Percentiles rank a stretch among this genome's conserved stretches.
These are phyloP conservation scores for Stentor coeruleus DNA, from an alignment of 73 alveolate genomes.

Conservation along the genomic window DNA sequence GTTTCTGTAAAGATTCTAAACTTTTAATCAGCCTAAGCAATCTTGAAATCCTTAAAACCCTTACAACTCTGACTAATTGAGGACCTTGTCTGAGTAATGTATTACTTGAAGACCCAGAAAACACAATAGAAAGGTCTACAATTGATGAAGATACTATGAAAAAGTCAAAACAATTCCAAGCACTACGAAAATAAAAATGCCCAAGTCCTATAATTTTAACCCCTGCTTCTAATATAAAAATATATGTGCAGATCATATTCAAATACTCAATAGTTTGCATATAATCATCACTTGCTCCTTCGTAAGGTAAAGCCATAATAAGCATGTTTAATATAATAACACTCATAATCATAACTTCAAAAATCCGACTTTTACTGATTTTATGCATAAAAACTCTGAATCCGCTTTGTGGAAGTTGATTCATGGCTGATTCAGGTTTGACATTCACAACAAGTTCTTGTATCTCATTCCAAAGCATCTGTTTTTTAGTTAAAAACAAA, in stretches of 20 bases:
- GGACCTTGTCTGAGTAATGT: constrained; percentile 52
- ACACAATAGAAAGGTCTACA: constrained; percentile 60
- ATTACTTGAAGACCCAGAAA: constrained; percentile 57
- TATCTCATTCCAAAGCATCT: constrained; percentile 59
- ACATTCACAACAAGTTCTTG: constrained; percentile 51
- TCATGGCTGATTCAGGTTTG: not conserved
- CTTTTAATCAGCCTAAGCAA: constrained; percentile 80
- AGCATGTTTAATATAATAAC: constrained; percentile 84
- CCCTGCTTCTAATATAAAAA: constrained; percentile 69
- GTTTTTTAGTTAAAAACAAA: constrained; percentile 37
- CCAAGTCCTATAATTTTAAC: constrained; percentile 74
- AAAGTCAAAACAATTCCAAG: constrained; percentile 90
- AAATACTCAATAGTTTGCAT: constrained; percentile 32
- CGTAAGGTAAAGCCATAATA: constrained; percentile 81
- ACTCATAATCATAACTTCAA: constrained; percentile 81
- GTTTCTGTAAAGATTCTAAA: constrained; percentile 69
- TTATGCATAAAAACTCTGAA: not conserved
- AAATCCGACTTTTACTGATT: constrained; percentile 40
- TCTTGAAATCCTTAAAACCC: constrained; percentile 90
- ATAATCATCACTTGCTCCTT: constrained; percentile 51
- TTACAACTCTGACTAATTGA: constrained; percentile 82
- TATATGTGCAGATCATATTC: constrained; percentile 53
- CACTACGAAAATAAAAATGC: constrained; percentile 60
- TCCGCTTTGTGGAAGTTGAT: not conserved
- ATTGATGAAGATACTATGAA: constrained; percentile 73